Base-by-base conservation (phyloP, 2,329 filamentous ascomycete genomes). In the Ilyonectria destructans region DNA sequence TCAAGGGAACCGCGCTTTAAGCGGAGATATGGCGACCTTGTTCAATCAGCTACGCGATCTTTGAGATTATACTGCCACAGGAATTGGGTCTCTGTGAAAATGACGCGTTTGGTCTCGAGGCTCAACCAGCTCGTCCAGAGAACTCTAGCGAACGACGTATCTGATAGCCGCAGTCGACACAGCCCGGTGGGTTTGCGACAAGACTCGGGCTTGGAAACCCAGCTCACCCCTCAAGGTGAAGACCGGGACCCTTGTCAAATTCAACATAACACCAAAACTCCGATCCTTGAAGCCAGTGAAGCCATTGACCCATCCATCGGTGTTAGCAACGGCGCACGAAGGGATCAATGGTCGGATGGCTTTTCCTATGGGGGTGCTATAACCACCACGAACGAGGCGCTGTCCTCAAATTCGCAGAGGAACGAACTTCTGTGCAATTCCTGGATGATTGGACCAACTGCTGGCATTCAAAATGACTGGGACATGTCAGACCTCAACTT, bases 401-500 rank as follows among this genome's bases (percentile, higher is more conserved):
- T 6, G 13, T 1, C 45, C 19, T 7, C 21, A 29, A 57, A 46
- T 7, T 13, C 23, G 3, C 12, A 48, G 15, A 19, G 12, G n/a
- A 35, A 4, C 29, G 45, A 48, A 37, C 8, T 35, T 7, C 13
- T 58, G 10, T 15, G 23, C 33, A 46, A 9, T 1, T 48, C 46
- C 1, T 48, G 46, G 46, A 35, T 13, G 58, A 59, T n/a, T 35
- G 43, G 10, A 37, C 54, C 29, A 13, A 52, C n/a, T 48, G 2
- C 19, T 12, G 21, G 21, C 5, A 6, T 13, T 23, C 46, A 48
- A 15, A 12, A 13, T 48, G 58, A 56, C n/a, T 72, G 69, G 65
- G 35, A 58, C 33, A 71, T 72, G 69, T 67, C 68, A 13, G 70
- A 72, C 46, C 65, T 72, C n/a, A 63, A 65, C 26, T 72, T 72